These are phyloP conservation scores for Albophoma yamanashiensis DNA, from an alignment of 2,329 filamentous ascomycete species.

Conservation along the genomic window DNA sequence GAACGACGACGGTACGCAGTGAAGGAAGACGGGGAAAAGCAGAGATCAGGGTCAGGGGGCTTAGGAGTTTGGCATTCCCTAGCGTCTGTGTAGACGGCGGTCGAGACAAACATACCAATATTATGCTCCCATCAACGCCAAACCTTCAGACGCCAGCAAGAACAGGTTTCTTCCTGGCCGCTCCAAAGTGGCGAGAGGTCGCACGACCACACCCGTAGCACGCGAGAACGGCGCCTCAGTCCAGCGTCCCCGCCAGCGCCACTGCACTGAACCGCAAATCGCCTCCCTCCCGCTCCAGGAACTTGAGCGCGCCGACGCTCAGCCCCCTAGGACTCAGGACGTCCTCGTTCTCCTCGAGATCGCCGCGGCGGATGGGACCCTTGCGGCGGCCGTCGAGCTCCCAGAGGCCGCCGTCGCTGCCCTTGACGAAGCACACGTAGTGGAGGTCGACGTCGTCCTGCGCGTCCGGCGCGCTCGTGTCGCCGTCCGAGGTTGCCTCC, in stretches of 20 bases:
- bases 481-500: conserved; percentile 64
- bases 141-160: background rate
- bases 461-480: conserved; percentile 67
- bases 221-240: conserved; percentile 18
- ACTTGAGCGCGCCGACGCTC: conserved; percentile 52
- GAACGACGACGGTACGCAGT: background rate
- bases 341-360: conserved; percentile 51
- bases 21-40: background rate
- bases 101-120: background rate
- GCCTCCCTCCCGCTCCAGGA: conserved; percentile 42
- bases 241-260: conserved; percentile 39
- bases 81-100: background rate
- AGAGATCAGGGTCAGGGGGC: background rate
- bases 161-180: background rate
- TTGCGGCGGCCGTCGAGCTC: conserved; percentile 50
- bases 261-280: conserved; percentile 51
- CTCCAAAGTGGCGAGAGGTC: background rate
- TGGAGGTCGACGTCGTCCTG: conserved; percentile 83
- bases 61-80: background rate
- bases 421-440: conserved; percentile 90
- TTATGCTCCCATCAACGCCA: background rate
- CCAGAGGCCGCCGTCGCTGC: conserved; percentile 50
- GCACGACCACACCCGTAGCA: background rate
- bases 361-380: conserved; percentile 45
- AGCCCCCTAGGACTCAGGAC: conserved; percentile 67